Evolutionary conservation across 306 rosid genomes (phyloP).

Genomic region (Oxytropis ochrocephala): DNA sequence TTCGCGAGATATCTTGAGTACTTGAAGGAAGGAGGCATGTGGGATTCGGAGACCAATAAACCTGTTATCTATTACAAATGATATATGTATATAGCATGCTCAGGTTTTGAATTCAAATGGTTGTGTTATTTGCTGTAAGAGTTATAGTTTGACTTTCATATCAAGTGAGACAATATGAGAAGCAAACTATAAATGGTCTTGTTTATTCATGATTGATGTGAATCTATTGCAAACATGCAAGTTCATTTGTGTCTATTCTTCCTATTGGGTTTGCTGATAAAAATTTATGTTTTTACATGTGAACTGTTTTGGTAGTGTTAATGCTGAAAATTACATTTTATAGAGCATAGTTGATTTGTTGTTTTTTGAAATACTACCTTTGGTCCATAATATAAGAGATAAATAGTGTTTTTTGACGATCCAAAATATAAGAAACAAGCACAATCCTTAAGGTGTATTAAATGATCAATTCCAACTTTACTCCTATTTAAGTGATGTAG

Average conservation of each 20-base stretch:
- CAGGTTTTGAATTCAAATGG: not conserved
- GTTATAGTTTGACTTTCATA: not conserved
- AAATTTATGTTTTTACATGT: not conserved
- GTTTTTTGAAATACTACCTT: too few relatives aligned
- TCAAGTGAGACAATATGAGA: not conserved
- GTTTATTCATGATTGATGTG: not conserved
- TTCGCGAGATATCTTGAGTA: conserved; percentile 51
- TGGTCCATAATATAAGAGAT: too few relatives aligned
- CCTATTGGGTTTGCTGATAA: not conserved
- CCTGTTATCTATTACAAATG: conserved; percentile 57
- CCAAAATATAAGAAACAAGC: too few relatives aligned
- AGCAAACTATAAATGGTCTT: not conserved
- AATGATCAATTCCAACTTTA: too few relatives aligned
- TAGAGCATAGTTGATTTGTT: too few relatives aligned
- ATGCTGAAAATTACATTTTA: too few relatives aligned
- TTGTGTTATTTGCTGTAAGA: not conserved
- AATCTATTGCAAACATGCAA: not conserved
- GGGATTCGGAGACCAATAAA: conserved; percentile 41
- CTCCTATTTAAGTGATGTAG: too few relatives aligned
- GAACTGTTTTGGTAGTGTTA: too few relatives aligned
- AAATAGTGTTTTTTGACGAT: too few relatives aligned
- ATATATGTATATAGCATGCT: not conserved
- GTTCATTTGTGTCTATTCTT: not conserved
- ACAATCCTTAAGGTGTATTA: too few relatives aligned
- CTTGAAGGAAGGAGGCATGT: conserved; percentile 66